Evolutionary conservation across 305 asterid genomes (phyloP).

Genomic region (Fraxinus greggii): DNA sequence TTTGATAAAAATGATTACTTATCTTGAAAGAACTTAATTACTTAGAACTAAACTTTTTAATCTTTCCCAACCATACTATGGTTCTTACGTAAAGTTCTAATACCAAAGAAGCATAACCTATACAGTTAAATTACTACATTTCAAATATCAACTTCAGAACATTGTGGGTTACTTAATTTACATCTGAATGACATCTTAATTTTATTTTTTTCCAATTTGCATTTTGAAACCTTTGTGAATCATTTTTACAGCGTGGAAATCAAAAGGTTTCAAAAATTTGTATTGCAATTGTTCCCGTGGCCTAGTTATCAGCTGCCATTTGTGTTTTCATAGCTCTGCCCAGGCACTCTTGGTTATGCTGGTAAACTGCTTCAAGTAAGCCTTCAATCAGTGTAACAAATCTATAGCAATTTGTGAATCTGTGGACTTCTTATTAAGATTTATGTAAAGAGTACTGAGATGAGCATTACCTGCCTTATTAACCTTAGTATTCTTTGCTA

Average conservation of each 20-base stretch:
- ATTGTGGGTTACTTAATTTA: neutral
- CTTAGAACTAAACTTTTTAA: neutral
- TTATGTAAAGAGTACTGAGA: neutral
- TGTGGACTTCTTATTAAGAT: neutral
- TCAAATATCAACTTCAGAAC: no score
- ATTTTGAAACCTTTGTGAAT: neutral
- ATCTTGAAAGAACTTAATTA: neutral
- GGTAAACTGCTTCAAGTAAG: constrained; percentile 83
- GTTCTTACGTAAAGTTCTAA: neutral
- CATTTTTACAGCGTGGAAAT: constrained; percentile 59
- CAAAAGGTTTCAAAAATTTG: constrained; percentile 66
- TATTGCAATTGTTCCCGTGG: constrained; percentile 42
- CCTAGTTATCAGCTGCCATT: constrained; percentile 67
- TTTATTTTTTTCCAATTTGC: neutral
- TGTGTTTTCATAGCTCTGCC: constrained; percentile 68
- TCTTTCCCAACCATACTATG: neutral
- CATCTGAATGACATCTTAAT: neutral
- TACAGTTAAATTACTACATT: no score
- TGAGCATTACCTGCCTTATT: neutral
- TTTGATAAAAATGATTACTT: neutral
- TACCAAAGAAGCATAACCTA: neutral
- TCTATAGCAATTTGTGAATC: neutral
- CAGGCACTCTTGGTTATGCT: constrained; percentile 69
- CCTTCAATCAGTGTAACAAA: neutral
- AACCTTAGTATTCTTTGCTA: neutral